A percentile compares a stretch with the other conserved stretches of the same genome.
These are phyloP conservation scores for Ampelomyces quisqualis DNA, from an alignment of 2,329 filamentous ascomycete species.

Conservation along the genomic window DNA sequence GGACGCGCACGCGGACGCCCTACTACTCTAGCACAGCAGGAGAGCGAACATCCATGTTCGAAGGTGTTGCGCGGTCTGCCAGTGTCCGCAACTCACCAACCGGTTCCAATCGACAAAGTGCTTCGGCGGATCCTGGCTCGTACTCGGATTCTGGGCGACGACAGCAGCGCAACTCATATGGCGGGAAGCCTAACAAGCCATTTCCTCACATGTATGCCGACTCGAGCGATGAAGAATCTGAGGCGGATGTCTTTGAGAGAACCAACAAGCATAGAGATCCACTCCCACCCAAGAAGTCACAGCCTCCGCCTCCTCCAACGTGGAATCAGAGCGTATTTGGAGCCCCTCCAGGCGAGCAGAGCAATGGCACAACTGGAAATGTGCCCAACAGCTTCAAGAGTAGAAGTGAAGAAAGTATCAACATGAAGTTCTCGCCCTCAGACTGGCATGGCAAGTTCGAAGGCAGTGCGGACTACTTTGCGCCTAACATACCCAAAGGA, in stretches of 20 bases:
- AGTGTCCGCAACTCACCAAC: slow-evolving; percentile 55
- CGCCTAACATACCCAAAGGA: slow-evolving; percentile 33
- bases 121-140: slow-evolving; percentile 27
- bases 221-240: slow-evolving; percentile 35
- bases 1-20: slow-evolving; percentile 53
- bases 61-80: slow-evolving; percentile 54
- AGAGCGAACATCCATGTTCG: slow-evolving; percentile 59
- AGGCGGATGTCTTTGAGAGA: slow-evolving; percentile 22
- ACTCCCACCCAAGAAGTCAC: slow-evolving; percentile 18
- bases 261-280: slow-evolving; percentile 17
- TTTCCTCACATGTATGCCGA: slow-evolving; percentile 36
- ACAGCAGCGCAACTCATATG: slow-evolving; percentile 29
- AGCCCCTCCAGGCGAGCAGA: slow-evolving; percentile 18
- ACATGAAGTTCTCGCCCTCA: slow-evolving; percentile 51
- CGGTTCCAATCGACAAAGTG: slow-evolving; percentile 22
- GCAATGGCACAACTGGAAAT: slow-evolving; percentile 17
- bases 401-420: slow-evolving; percentile 52
- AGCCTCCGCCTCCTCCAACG: slow-evolving; percentile 19
- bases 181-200: slow-evolving; percentile 19
- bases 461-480: slow-evolving; percentile 48
- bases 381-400: slow-evolving; percentile 44
- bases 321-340: slow-evolving; percentile 20
- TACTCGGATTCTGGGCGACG: slow-evolving; percentile 37
- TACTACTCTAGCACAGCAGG: slow-evolving; percentile 56
- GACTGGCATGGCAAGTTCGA: slow-evolving; percentile 51